phyloP scores from a whole-genome alignment of 306 rosid species.

The Prinsepia uniflora region DNA sequence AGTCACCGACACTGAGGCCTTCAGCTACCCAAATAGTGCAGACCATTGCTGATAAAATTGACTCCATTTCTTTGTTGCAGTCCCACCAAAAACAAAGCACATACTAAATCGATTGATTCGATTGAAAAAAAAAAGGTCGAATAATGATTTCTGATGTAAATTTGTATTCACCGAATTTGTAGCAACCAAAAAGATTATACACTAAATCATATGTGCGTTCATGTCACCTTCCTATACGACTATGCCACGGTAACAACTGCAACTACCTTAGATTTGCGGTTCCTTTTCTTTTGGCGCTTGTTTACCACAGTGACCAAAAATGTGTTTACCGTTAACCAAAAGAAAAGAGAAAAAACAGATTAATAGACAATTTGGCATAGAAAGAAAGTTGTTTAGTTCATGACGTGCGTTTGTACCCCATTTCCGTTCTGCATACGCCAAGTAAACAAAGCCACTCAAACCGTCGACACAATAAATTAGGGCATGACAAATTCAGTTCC shows the following conservation, averaged over 20 bases:
- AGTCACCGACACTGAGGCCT: conserved; percentile 44
- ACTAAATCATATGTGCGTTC: not conserved
- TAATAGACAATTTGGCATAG: too few relatives aligned
- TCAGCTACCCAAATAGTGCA: conserved; percentile 22
- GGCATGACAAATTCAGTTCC: too few relatives aligned
- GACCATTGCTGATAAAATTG: conserved; percentile 16
- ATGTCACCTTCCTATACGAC: not conserved
- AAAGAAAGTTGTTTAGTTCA: too few relatives aligned
- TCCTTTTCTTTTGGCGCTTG: not conserved
- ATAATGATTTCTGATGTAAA: not conserved
- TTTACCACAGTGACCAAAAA: too few relatives aligned
- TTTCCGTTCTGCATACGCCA: too few relatives aligned
- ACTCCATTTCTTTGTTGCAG: not conserved
- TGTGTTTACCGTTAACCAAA: too few relatives aligned
- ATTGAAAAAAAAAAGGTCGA: not conserved
- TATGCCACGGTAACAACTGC: too few relatives aligned
- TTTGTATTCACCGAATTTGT: not conserved
- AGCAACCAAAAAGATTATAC: not conserved
- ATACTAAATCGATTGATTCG: not conserved
- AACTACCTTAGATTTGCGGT: not conserved
- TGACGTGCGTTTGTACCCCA: too few relatives aligned
- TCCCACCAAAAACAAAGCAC: not conserved
- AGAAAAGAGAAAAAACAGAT: too few relatives aligned
- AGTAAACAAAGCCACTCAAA: too few relatives aligned
- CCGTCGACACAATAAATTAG: too few relatives aligned